Conservation (phyloP, 2,329 filamentous ascomycete genomes). For the Aspergillus novofumigatus region DNA sequence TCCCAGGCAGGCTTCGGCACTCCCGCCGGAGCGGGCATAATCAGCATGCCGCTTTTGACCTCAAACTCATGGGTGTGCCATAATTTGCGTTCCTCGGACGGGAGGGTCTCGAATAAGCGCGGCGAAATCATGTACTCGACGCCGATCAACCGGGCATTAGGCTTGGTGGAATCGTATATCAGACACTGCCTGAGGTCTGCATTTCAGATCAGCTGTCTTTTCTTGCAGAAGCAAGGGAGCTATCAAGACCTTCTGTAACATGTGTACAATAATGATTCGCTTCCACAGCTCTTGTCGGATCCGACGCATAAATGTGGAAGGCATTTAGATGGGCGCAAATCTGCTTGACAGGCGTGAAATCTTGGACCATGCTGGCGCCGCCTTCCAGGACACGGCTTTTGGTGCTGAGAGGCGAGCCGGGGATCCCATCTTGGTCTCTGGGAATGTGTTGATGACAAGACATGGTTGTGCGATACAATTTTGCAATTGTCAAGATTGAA, state of each 20-base stretch:
- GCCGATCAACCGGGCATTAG: slow-evolving; percentile 70
- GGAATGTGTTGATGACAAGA: slow-evolving; percentile 4
- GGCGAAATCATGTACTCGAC: slow-evolving; percentile 84
- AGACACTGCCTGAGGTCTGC: slow-evolving; percentile 77
- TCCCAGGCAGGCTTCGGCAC: slow-evolving; percentile 64
- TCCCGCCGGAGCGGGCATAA: slow-evolving; percentile 35
- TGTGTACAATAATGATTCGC: slow-evolving; percentile 84
- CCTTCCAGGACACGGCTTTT: slow-evolving; percentile 38
- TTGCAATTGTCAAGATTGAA: neutral
- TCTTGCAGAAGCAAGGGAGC: neutral
- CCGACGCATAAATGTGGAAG: slow-evolving; percentile 78
- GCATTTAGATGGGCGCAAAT: slow-evolving; percentile 82
- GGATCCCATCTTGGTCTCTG: slow-evolving; percentile 11
- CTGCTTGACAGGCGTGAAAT: slow-evolving; percentile 66
- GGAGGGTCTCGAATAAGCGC: slow-evolving; percentile 62
- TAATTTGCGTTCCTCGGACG: slow-evolving; percentile 63
- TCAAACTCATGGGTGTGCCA: slow-evolving; percentile 69
- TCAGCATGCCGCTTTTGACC: slow-evolving; percentile 42
- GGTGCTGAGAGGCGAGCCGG: slow-evolving; percentile 29
- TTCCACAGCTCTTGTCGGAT: slow-evolving; percentile 66
- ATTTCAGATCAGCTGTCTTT: neutral
- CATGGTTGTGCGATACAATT: neutral
- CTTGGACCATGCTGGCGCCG: slow-evolving; percentile 34
- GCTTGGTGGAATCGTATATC: slow-evolving; percentile 68
- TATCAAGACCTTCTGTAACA: slow-evolving; percentile 55